Evolutionary conservation across 768 basidiomycete species (phyloP).

Genomic region (Cyclocybe cylindracea): DNA sequence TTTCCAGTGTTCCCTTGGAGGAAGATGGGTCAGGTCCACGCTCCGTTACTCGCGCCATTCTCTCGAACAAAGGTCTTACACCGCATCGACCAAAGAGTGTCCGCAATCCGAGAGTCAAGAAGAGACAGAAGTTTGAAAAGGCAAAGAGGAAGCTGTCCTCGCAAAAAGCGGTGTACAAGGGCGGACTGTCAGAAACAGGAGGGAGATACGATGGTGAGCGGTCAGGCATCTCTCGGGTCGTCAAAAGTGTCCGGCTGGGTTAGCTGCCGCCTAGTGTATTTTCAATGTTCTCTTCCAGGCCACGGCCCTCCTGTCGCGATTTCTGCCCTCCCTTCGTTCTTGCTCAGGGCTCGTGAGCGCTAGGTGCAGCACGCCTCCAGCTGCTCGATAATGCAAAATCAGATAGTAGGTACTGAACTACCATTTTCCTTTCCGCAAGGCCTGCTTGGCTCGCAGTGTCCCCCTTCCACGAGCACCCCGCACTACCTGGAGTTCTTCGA

Average conservation of each 20-base stretch:
- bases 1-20: constrained; percentile 27
- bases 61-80: constrained; percentile 93
- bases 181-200: constrained; percentile 69
- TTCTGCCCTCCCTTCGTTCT: not conserved
- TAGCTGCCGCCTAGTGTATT: constrained; percentile 21
- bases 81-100: constrained; percentile 86
- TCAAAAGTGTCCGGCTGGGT: constrained; percentile 81
- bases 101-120: constrained; percentile 98
- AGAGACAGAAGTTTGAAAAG: constrained; percentile 89
- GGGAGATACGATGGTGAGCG: constrained; percentile 89
- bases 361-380: no score
- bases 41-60: constrained; percentile 84
- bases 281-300: not conserved
- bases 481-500: constrained; percentile 71
- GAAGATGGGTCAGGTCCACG: constrained; percentile 68
- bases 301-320: not conserved
- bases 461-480: constrained; percentile 70
- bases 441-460: constrained; percentile 67
- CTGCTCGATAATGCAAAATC: constrained; percentile 19
- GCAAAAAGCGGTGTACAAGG: constrained; percentile 92
- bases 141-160: constrained; percentile 91
- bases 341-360: no score
- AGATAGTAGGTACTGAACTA: constrained; percentile 29
- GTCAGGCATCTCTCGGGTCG: constrained; percentile 88
- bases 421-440: constrained; percentile 69